Conservation (phyloP, 805 yeast genomes). For the Wickerhamomyces bovis region DNA sequence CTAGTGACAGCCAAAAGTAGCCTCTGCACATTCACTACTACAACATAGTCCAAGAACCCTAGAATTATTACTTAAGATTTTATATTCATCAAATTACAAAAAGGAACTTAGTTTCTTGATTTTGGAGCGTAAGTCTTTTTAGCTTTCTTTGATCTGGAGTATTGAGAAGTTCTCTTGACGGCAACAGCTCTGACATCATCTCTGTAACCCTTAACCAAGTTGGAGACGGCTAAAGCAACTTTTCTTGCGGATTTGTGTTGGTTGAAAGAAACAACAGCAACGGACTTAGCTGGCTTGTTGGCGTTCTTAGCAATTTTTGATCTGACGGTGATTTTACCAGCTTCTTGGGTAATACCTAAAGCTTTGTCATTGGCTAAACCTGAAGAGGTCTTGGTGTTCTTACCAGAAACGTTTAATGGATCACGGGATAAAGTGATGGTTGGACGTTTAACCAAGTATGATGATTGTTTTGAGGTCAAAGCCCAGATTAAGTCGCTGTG, state of each 20-base stretch:
- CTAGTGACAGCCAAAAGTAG: no score
- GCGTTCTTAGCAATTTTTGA: constrained; percentile 40
- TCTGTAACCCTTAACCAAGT: constrained; percentile 41
- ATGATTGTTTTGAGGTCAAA: constrained; percentile 39
- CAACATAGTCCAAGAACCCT: neutral
- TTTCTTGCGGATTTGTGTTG: constrained; percentile 36
- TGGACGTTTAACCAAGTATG: constrained; percentile 42
- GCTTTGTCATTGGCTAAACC: constrained; percentile 47
- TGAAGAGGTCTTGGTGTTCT: constrained; percentile 40
- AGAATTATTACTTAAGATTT: constrained; percentile 1
- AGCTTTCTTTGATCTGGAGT: constrained; percentile 33
- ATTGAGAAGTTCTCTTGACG: constrained; percentile 40
- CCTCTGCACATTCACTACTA: no score
- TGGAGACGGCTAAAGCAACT: constrained; percentile 40
- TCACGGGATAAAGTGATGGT: constrained; percentile 40
- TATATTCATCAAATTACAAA: constrained; percentile 6
- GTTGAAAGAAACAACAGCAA: constrained; percentile 34
- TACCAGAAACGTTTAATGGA: constrained; percentile 43
- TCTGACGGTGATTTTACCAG: constrained; percentile 34
- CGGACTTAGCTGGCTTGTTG: constrained; percentile 41
- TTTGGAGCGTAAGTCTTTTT: constrained; percentile 29
- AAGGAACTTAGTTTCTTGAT: constrained; percentile 15
- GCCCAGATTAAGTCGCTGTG: constrained; percentile 47
- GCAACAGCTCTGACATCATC: constrained; percentile 43
- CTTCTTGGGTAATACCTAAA: constrained; percentile 35